Conservation (phyloP, 805 yeast genomes). For the Myxozyma monticola region DNA sequence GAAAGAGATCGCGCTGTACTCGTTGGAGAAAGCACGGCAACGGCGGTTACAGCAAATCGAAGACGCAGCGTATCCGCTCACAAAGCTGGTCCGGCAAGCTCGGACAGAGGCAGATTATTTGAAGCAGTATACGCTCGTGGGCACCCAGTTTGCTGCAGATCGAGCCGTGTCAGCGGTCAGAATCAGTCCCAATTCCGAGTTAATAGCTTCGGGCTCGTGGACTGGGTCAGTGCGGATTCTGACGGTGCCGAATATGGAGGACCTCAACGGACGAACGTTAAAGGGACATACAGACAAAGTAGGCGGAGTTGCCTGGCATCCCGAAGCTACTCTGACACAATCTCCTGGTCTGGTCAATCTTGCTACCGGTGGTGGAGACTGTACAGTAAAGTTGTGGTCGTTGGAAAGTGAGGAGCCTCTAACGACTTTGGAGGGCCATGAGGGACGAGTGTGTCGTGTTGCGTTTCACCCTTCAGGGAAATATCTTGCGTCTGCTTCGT, state of each 20-base stretch:
- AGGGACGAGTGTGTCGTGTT: conserved; percentile 57
- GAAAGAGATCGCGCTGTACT: conserved; percentile 49
- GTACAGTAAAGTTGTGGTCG: conserved; percentile 43
- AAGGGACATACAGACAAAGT: conserved; percentile 65
- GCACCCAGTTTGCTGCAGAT: conserved; percentile 68
- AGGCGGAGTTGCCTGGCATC: conserved; percentile 69
- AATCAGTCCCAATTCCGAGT: conserved; percentile 43
- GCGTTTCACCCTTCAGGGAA: conserved; percentile 65
- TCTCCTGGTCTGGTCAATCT: conserved; percentile 30
- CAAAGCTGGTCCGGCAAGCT: conserved; percentile 49
- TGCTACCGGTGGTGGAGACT: conserved; percentile 53
- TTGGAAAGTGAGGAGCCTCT: conserved; percentile 32
- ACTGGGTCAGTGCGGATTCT: conserved; percentile 64
- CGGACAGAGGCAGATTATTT: conserved; percentile 45
- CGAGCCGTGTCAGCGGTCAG: conserved; percentile 67
- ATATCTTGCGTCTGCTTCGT: conserved; percentile 68
- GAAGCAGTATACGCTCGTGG: conserved; percentile 48
- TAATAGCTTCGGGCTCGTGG: conserved; percentile 78
- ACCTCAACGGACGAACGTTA: conserved; percentile 32
- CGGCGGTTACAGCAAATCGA: conserved; percentile 11
- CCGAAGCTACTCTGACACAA: conserved; percentile 33
- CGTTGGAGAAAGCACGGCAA: conserved; percentile 43
- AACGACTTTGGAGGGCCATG: conserved; percentile 47
- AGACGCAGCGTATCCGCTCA: conserved; percentile 41
- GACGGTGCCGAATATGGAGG: conserved; percentile 43